phyloP scores from a whole-genome alignment of 2,329 filamentous ascomycete genomes.

The Ceratocystis variospora region DNA sequence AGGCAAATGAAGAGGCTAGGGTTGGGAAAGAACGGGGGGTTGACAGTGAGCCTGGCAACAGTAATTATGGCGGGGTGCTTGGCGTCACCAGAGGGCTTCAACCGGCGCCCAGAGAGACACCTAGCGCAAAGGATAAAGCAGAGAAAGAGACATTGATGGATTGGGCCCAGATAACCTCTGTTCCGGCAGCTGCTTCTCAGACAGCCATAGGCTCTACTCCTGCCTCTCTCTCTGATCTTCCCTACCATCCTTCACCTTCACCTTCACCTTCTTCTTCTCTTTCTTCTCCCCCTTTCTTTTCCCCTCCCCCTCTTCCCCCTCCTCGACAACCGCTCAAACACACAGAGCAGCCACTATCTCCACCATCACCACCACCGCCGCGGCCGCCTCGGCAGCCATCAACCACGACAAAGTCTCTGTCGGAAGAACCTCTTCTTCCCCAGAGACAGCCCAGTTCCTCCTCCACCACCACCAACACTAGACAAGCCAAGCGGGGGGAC shows the following conservation, averaged over 20 bases:
- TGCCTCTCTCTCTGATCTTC: not conserved
- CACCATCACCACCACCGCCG: not conserved
- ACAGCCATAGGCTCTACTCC: not conserved
- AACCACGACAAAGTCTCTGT: not conserved
- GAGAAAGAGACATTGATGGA: not conserved
- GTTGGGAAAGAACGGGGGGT: not conserved
- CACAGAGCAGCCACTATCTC: not conserved
- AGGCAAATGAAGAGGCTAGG: not conserved
- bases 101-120: not conserved
- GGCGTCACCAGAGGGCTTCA: not conserved
- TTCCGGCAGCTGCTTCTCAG: not conserved
- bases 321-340: not conserved
- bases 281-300: not conserved
- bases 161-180: not conserved
- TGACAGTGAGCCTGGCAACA: not conserved
- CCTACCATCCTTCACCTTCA: too few relatives aligned
- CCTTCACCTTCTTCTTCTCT: too few relatives aligned
- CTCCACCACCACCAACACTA: not conserved
- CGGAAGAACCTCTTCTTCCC: not conserved
- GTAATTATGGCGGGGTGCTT: not conserved
- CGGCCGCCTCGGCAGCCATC: not conserved
- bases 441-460: not conserved
- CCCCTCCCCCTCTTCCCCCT: not conserved
- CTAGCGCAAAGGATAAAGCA: too few relatives aligned
- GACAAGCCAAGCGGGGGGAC: not conserved